Conservation (phyloP, 2,329 filamentous ascomycete species). For the Cercospora zeae-maydis region DNA sequence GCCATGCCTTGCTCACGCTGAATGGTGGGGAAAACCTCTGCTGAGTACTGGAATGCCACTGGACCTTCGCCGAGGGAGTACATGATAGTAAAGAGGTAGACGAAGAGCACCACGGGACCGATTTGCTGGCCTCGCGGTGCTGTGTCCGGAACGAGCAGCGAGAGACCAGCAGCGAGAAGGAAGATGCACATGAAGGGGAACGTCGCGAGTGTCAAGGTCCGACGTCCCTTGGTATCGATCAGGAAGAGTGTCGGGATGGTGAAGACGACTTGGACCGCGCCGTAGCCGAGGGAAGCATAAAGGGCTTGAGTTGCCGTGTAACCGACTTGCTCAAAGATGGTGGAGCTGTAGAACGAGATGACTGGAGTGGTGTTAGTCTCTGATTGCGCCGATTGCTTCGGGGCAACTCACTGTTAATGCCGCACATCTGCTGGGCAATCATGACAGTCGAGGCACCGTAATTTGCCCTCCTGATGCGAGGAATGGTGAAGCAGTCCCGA, state of each 20-base stretch:
- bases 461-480: constrained; percentile 46
- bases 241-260: constrained; percentile 46
- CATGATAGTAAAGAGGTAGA: constrained; percentile 53
- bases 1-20: constrained; percentile 46
- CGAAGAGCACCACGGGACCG: constrained; percentile 40
- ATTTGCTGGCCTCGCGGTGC: constrained; percentile 35
- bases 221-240: constrained; percentile 46
- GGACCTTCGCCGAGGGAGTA: constrained; percentile 48
- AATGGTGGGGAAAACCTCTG: constrained; percentile 47
- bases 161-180: constrained; percentile 49
- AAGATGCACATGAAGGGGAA: constrained; percentile 50
- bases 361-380: constrained; percentile 24
- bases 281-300: constrained; percentile 44
- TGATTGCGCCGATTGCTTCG: no score
- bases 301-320: constrained; percentile 39
- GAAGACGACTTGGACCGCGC: constrained; percentile 46
- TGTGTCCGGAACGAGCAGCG: constrained; percentile 34
- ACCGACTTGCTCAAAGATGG: constrained; percentile 38
- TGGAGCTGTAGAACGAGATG: constrained; percentile 40
- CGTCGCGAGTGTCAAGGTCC: constrained; percentile 40
- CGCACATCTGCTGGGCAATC: constrained; percentile 37
- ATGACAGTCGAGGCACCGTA: constrained; percentile 37
- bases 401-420: constrained; percentile 32
- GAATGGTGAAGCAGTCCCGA: constrained; percentile 49
- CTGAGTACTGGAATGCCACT: constrained; percentile 43